These are phyloP conservation scores for Leptomonas pyrrhocoris DNA, from an alignment of 208 protist species.

Conservation along the genomic window DNA sequence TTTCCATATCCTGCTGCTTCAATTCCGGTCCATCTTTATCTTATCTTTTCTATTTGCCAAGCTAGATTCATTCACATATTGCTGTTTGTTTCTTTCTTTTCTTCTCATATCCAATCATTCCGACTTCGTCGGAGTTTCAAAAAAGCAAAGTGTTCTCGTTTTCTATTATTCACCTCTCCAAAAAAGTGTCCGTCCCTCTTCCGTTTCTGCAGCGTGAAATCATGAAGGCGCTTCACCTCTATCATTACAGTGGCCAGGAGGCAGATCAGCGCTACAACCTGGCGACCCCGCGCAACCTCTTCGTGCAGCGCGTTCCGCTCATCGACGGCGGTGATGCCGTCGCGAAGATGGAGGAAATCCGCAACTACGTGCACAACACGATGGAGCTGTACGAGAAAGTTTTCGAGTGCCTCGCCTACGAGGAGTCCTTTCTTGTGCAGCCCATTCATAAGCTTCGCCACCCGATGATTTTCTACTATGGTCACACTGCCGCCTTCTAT, in stretches of 20 bases:
- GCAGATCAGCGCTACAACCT: slow-evolving; percentile 52
- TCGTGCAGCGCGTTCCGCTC: slow-evolving; percentile 60
- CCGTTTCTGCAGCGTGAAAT: slow-evolving; percentile 17
- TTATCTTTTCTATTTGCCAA: slow-evolving; percentile 3
- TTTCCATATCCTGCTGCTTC: background rate
- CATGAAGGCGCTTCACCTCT: slow-evolving; percentile 47
- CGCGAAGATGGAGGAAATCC: slow-evolving; percentile 83
- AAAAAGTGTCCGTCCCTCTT: slow-evolving; percentile 17
- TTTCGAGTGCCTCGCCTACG: slow-evolving; percentile 74
- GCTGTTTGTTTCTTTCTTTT: slow-evolving; percentile 10
- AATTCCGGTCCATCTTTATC: slow-evolving; percentile 12
- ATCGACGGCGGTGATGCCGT: slow-evolving; percentile 57
- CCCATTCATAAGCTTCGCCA: slow-evolving; percentile 94
- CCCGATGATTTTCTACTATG: slow-evolving; percentile 97
- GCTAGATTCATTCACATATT: background rate
- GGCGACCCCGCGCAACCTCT: slow-evolving; percentile 48
- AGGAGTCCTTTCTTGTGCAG: slow-evolving; percentile 86
- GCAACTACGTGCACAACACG: slow-evolving; percentile 88
- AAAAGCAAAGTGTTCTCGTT: slow-evolving; percentile 8
- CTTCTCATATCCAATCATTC: slow-evolving; percentile 1
- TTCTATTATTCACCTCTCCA: slow-evolving; percentile 11
- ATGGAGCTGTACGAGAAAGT: slow-evolving; percentile 88
- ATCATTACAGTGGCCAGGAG: slow-evolving; percentile 56
- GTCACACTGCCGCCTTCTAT: slow-evolving; percentile 95
- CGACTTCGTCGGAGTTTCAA: slow-evolving; percentile 5